Percentiles rank a stretch among this genome's conserved stretches.
phyloP scores from a whole-genome alignment of 768 basidiomycete species.

The Podaxis sp. region DNA sequence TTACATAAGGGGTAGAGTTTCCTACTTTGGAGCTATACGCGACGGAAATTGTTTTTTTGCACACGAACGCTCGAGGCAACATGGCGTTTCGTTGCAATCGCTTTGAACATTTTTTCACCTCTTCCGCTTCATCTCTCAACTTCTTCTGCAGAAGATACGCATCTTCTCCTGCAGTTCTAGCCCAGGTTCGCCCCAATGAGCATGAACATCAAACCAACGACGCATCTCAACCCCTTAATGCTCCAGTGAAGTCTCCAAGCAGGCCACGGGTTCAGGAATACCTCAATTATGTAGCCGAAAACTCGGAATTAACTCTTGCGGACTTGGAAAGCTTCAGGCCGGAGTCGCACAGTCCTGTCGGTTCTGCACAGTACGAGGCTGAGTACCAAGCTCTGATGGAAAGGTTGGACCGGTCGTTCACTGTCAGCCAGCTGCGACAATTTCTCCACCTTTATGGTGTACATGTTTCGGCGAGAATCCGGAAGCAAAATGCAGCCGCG shows the following conservation, averaged over 20 bases:
- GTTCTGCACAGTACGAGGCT: conserved; percentile 40
- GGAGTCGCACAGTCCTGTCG: conserved; percentile 33
- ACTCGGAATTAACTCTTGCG: conserved; percentile 48
- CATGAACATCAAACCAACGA: not conserved
- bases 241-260: conserved; percentile 31
- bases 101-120: conserved; percentile 1
- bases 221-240: not conserved
- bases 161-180: conserved; percentile 1
- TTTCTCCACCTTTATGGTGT: conserved; percentile 53
- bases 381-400: conserved; percentile 56
- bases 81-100: conserved; percentile 10
- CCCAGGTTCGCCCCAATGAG: not conserved
- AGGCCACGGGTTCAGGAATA: conserved; percentile 53
- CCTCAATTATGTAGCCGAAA: conserved; percentile 51
- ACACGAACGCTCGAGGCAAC: not conserved
- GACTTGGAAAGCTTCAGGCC: conserved; percentile 60
- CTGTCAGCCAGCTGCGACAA: conserved; percentile 53
- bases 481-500: conserved; percentile 41
- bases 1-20: too few relatives aligned
- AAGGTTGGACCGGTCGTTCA: conserved; percentile 62
- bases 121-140: not conserved
- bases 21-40: not conserved
- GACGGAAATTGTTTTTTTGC: not conserved
- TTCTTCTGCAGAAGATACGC: not conserved
- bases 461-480: conserved; percentile 26